Percentiles rank a stretch among this genome's conserved stretches.
Evolutionary conservation across 1,139 yeast genomes (phyloP).

Genomic region (Zygoascus hellenicus): DNA sequence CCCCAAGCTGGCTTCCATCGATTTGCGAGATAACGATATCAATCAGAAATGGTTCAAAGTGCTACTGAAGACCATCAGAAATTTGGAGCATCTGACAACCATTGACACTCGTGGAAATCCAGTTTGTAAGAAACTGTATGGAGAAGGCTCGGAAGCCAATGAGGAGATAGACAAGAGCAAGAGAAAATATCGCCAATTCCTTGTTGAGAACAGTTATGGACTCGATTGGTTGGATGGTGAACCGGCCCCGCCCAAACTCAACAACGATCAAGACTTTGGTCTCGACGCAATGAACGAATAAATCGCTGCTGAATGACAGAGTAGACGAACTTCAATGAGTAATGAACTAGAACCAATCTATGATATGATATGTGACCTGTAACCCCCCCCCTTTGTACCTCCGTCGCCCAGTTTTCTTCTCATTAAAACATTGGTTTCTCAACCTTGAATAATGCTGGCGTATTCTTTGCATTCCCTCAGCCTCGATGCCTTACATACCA

Average conservation of each 20-base stretch:
- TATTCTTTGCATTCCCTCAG: no score
- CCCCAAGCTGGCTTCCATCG: slow-evolving; percentile 28
- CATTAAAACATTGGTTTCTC: no score
- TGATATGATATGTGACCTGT: no score
- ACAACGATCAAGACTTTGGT: no score
- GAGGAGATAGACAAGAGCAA: slow-evolving; percentile 2
- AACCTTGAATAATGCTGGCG: no score
- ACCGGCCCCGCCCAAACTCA: not conserved
- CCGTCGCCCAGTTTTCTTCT: no score
- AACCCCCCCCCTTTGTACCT: no score
- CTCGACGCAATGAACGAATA: no score
- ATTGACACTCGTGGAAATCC: slow-evolving; percentile 34
- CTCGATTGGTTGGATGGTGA: slow-evolving; percentile 4
- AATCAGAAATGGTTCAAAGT: slow-evolving; percentile 17
- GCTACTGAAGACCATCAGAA: slow-evolving; percentile 22
- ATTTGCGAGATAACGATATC: slow-evolving; percentile 28
- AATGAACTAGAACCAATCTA: no score
- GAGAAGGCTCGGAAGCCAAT: slow-evolving; percentile 1
- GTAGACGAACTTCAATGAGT: no score
- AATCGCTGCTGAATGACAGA: no score
- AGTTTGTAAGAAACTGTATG: slow-evolving; percentile 26
- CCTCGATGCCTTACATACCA: no score
- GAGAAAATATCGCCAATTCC: slow-evolving; percentile 1
- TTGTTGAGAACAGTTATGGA: slow-evolving; percentile 6
- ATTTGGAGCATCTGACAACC: slow-evolving; percentile 23